Conservation (phyloP, 345 rosid genomes). For the Eutrema heterophyllum region DNA sequence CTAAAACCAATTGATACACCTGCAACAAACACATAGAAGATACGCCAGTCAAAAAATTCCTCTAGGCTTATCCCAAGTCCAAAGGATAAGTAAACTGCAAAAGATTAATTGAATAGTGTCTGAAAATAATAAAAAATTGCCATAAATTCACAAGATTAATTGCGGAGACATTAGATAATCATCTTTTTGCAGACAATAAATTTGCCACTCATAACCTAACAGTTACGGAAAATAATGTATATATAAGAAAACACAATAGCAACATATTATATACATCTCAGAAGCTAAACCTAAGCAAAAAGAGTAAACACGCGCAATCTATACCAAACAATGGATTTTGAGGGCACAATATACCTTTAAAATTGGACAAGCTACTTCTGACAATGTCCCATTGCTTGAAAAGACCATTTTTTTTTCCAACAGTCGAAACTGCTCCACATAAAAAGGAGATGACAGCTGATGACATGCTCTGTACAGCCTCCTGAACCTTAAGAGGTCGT, state of each 20-base stretch:
- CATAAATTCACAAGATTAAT: no score
- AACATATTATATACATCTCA: neutral
- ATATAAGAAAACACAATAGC: neutral
- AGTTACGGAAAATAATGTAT: neutral
- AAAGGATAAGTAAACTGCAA: neutral
- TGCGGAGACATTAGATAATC: neutral
- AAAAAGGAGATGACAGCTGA: constrained; percentile 61
- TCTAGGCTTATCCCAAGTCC: constrained; percentile 13
- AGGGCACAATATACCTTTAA: constrained; percentile 34
- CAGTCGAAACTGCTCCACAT: constrained; percentile 66
- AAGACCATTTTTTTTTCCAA: constrained; percentile 57
- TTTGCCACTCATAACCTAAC: neutral
- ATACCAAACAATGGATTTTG: neutral
- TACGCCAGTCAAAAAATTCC: constrained; percentile 8
- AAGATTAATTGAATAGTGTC: neutral
- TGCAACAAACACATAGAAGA: constrained; percentile 39
- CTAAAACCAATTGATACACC: constrained; percentile 73
- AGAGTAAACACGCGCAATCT: constrained; percentile 6
- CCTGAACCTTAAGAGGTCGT: constrained; percentile 38
- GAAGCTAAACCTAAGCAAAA: constrained; percentile 17
- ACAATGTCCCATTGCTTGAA: constrained; percentile 68
- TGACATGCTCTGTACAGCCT: constrained; percentile 53
- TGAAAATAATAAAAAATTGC: neutral
- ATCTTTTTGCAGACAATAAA: neutral
- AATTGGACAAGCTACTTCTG: constrained; percentile 34